Evolutionary conservation across 176 grass and related monocot species (phyloP).

Genomic region (Saccharum spontaneum): DNA sequence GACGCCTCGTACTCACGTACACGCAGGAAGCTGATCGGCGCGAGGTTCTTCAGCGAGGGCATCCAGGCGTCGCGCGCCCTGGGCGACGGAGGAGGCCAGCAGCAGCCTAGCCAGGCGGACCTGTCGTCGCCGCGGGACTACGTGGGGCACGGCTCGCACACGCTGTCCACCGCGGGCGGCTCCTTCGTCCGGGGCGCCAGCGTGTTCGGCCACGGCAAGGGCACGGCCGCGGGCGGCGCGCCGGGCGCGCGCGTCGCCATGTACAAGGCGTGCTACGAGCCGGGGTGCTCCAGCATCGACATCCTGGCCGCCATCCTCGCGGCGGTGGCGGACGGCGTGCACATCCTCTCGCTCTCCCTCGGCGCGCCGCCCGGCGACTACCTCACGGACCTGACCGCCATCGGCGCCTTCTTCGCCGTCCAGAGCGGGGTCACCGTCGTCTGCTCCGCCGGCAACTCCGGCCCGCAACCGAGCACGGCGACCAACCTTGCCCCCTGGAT

Average conservation of each 20-base stretch:
- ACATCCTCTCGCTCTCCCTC: slow-evolving; percentile 67
- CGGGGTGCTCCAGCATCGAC: slow-evolving; percentile 53
- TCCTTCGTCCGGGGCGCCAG: slow-evolving; percentile 29
- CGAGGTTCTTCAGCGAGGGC: slow-evolving; percentile 57
- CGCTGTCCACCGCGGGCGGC: slow-evolving; percentile 70
- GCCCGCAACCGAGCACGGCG: slow-evolving; percentile 41
- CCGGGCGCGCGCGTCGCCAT: slow-evolving; percentile 56
- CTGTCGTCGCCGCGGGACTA: slow-evolving; percentile 59
- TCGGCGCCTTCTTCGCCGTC: slow-evolving; percentile 63
- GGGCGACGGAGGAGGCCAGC: background rate
- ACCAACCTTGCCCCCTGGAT: slow-evolving; percentile 69
- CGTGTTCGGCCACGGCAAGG: slow-evolving; percentile 45
- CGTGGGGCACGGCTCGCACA: slow-evolving; percentile 64
- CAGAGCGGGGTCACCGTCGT: slow-evolving; percentile 59
- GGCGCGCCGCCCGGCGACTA: slow-evolving; percentile 35
- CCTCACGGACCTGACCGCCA: slow-evolving; percentile 28
- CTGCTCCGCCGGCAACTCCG: slow-evolving; percentile 63
- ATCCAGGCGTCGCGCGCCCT: background rate
- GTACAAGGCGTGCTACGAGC: slow-evolving; percentile 68
- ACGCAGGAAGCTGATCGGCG: slow-evolving; percentile 69
- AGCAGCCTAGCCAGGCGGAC: slow-evolving; percentile 11
- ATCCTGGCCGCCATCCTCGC: slow-evolving; percentile 47
- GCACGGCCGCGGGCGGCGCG: slow-evolving; percentile 68
- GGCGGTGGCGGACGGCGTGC: slow-evolving; percentile 56
- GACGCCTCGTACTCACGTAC: background rate